Evolutionary conservation across 768 basidiomycete species (phyloP), one percentile per base, ranked within the genome.

Genomic region (Symmetrospora coprosmae): DNA sequence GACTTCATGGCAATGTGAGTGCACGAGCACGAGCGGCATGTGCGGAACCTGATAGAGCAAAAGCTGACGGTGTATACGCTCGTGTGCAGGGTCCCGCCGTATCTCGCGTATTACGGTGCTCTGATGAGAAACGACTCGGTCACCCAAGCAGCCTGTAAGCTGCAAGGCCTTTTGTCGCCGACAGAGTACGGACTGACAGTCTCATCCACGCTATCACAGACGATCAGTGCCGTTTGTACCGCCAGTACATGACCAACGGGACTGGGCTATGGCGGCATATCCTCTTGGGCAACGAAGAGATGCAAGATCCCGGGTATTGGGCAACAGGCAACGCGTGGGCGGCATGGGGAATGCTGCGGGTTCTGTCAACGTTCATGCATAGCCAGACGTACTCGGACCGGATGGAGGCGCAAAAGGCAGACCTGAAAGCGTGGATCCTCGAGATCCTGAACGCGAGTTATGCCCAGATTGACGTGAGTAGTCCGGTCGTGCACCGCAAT

Each of bases 311-410:
- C 3, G 85, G 86, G 0, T 82, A 84, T 67, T 90, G 86, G 86
- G 79, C 84, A 21, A 66, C 69, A 25, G 87, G 87, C 0, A 89
- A 90, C 59, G 88, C 76, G 2, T 92, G 89, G 89, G 89, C 85
- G 0, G 86, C 86, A 0, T 84, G 81, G 17, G 88, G 89, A 0
- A 88, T 88, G 78, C 74, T 86, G 9, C 82, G 88, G 5, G 88
- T 90, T 2, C 75, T 85, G 0, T 81, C 79, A 1, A 88, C 86
- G 1, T 82, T 88, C 60, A 75, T 79, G 64, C 73, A 79, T n/a
- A n/a, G n/a, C 31, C 85, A 85, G 0, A 72, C 77, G 48, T 86
- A 75, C 62, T 47, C 60, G 0, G 30, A 31, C 9, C 28, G 17
- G 4, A 62, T 63, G 47, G 30, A 39, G 1, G 21, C 7, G 72